Percentiles rank a stretch among this genome's conserved stretches.
Evolutionary conservation across 2,329 filamentous ascomycete species (phyloP).

Genomic region (Colletotrichum ledebouriae): DNA sequence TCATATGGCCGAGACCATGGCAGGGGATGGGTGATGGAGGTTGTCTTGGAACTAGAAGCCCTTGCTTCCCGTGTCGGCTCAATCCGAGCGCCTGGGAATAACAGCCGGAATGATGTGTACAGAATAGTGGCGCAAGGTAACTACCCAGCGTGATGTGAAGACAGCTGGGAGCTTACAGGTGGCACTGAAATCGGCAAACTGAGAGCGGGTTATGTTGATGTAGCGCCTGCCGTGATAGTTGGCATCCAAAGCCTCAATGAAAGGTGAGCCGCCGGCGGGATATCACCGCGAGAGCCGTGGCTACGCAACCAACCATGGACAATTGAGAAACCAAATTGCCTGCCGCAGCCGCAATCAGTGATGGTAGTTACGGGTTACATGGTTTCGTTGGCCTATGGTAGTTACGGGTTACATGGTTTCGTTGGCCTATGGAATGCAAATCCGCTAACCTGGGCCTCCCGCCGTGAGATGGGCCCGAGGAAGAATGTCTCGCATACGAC

Average conservation of each 20-base stretch:
- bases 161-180: neutral
- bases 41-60: neutral
- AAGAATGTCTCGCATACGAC: conserved; percentile 26
- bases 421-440: neutral
- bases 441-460: conserved; percentile 16
- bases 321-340: neutral
- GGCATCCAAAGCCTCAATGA: neutral
- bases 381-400: neutral
- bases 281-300: neutral
- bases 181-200: conserved; percentile 1
- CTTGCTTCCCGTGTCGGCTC: neutral
- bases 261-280: conserved; percentile 1
- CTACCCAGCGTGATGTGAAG: neutral
- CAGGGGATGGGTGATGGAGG: neutral
- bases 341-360: neutral
- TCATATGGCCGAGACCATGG: conserved; percentile 2
- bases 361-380: conserved; percentile 3
- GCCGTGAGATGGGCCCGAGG: conserved; percentile 15
- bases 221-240: neutral
- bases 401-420: neutral
- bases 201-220: neutral
- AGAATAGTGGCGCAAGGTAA: neutral
- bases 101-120: neutral
- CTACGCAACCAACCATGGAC: neutral
- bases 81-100: neutral